Evolutionary conservation across 2,329 filamentous ascomycete genomes (phyloP), one percentile per base, ranked within the genome.

Genomic region (Cladosporium sp.): DNA sequence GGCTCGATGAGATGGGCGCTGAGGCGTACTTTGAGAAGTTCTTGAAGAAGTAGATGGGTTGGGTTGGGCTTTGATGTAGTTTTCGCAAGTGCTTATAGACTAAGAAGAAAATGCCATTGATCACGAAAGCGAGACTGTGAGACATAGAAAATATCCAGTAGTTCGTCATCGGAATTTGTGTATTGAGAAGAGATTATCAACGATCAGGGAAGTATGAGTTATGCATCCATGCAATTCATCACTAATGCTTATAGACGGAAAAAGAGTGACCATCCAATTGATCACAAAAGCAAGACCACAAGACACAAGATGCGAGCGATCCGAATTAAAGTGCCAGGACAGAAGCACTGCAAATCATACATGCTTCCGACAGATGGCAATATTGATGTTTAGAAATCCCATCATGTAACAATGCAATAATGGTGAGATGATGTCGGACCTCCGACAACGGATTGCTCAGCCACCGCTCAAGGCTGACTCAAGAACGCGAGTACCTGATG

Each of bases 1-100:
- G 76, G 72, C 73, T 92, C 68, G 76, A 83, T 67, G 82, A 85
- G 62, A 77, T 84, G 49, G 88, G 88, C 18, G 69, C 71, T 63
- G 70, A 73, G 62, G 69, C 52, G 62, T 75, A 74, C 65, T 69
- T 69, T 18, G 71, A 68, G 66, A 68, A 71, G 67, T 72, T 68
- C 65, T 61, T 72, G 67, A 66, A 67, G 65, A 72, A 72, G 70
- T 74, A 73, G 66, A 56, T 37, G 33, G 18, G 1, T 18, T 8
- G 26, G 1, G 26, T 28, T 3, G 11, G 23, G 23, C 12, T 53
- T 53, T 10, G 33, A 2, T 55, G 11, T 29, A 55, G 26, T 21
- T 55, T 29, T 31, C 12, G 31, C 14, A 33, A 8, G 52, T 21
- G n/a, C 28, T 28, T n/a, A 53, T 53, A 53, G 50, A 53, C 26